These are phyloP conservation scores for Candida golubevii DNA, from an alignment of 805 yeast species.

Conservation along the genomic window DNA sequence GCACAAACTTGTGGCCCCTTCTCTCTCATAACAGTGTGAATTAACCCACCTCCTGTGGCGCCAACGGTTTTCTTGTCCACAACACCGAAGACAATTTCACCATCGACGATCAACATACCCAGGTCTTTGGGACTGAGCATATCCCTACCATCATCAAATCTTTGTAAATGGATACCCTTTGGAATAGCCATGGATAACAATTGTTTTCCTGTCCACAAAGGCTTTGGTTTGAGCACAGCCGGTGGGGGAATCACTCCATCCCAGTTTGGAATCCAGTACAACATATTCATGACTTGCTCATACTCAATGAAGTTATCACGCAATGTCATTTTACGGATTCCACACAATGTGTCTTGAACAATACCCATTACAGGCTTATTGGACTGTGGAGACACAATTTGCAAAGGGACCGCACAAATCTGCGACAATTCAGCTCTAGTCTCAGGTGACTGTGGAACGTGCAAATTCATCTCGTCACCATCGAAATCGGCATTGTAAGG, in stretches of 20 bases:
- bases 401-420: slow-evolving; percentile 94
- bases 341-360: slow-evolving; percentile 98
- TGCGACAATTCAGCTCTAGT: slow-evolving; percentile 94
- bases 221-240: slow-evolving; percentile 89
- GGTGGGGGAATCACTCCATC: slow-evolving; percentile 97
- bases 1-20: slow-evolving; percentile 93
- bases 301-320: slow-evolving; percentile 86
- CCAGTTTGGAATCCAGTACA: slow-evolving; percentile 98
- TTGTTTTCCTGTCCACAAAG: slow-evolving; percentile 97
- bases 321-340: slow-evolving; percentile 90
- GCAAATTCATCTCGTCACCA: slow-evolving; percentile 99
- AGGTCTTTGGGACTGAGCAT: slow-evolving; percentile 82
- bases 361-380: slow-evolving; percentile 99
- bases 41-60: slow-evolving; percentile 96
- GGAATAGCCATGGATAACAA: slow-evolving; percentile 90
- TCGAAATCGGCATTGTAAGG: slow-evolving; percentile 99
- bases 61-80: slow-evolving; percentile 98
- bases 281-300: slow-evolving; percentile 93
- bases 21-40: slow-evolving; percentile 96
- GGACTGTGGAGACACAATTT: slow-evolving; percentile 97
- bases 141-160: slow-evolving; percentile 88
- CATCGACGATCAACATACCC: slow-evolving; percentile 94
- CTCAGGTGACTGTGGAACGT: slow-evolving; percentile 97
- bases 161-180: slow-evolving; percentile 88
- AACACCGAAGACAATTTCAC: slow-evolving; percentile 96